Evolutionary conservation across 306 rosid genomes (phyloP), one percentile per base, ranked within the genome.

Genomic region (Trichosanthes truncata): DNA sequence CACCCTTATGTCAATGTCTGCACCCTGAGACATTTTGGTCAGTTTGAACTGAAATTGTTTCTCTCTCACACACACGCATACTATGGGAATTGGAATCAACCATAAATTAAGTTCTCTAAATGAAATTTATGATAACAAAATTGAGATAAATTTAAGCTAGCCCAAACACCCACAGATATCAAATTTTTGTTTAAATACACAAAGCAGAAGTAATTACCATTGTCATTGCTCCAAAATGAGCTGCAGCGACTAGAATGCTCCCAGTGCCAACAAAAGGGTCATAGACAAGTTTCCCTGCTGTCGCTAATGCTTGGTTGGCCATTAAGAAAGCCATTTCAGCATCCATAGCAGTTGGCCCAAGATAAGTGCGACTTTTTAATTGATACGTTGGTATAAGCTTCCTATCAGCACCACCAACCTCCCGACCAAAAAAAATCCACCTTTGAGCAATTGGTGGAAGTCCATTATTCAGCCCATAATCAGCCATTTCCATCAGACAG

Each of bases 271-370:
- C 97, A 48, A 95, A 95, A 72, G 98, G 98, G 78, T 95, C 98
- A 83, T 73, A 92, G 61, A 95, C 86, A 52, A 95, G 92, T 88
- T 92, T 95, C 77, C 97, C 97, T 1, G 93, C 80, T 73, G 86
- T 49, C 36, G 88, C 93, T 55, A 92, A 86, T 49, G 96, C 97
- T 87, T 95, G 98, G 81, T 95, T 95, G 82, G 96, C 97, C 98
- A 95, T 95, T 73, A 95, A 84, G 85, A 95, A 92, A 72, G 97
- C 97, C 82, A 95, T 87, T 87, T 95, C 98, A 5, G 98, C 97
- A 87, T 95, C 98, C 98, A 95, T 95, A 80, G 98, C 98, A n/a
- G 98, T 95, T 82, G 98, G 98, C 63, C 98, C 98, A 66, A 95
- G 97, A 89, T 95, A 95, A 69, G 74, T 85, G 52, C 97, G 98